These are phyloP conservation scores for Alternaria ethzedia DNA, from an alignment of 2,329 filamentous ascomycete genomes.

Conservation along the genomic window DNA sequence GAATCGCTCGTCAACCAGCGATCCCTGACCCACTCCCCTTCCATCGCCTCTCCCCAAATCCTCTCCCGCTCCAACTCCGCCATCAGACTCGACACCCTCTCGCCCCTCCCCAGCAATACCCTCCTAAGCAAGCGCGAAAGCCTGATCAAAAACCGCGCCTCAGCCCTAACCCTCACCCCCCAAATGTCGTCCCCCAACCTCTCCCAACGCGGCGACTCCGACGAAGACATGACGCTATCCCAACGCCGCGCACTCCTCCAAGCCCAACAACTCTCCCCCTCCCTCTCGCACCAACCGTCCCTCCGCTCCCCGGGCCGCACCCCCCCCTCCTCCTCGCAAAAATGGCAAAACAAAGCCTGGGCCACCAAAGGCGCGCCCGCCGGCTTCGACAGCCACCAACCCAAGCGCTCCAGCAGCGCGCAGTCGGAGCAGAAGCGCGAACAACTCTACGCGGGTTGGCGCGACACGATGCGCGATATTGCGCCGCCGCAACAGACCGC, in stretches of 20 bases:
- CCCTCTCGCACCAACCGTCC: slow-evolving; percentile 17
- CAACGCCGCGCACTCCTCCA: slow-evolving; percentile 60
- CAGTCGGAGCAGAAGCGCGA: slow-evolving; percentile 42
- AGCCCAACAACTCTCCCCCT: slow-evolving; percentile 30
- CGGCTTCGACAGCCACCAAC: slow-evolving; percentile 49
- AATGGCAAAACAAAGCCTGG: slow-evolving; percentile 39
- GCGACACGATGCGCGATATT: slow-evolving; percentile 40
- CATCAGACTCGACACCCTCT: slow-evolving; percentile 18
- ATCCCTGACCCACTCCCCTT: slow-evolving; percentile 25
- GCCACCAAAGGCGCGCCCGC: slow-evolving; percentile 27
- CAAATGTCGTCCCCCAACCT: slow-evolving; percentile 36
- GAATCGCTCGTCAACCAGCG: slow-evolving; percentile 23
- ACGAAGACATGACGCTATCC: slow-evolving; percentile 75
- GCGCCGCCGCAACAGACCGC: slow-evolving; percentile 23
- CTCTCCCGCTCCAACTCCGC: slow-evolving; percentile 33
- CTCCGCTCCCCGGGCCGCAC: slow-evolving; percentile 16
- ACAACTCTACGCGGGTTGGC: slow-evolving; percentile 44
- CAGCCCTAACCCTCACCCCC: slow-evolving; percentile 48
- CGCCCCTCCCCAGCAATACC: slow-evolving; percentile 50
- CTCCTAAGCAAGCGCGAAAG: slow-evolving; percentile 63
- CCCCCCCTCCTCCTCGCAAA: slow-evolving; percentile 37
- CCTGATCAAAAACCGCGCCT: slow-evolving; percentile 53
- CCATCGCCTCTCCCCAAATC: slow-evolving; percentile 15
- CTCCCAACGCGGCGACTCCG: slow-evolving; percentile 38
- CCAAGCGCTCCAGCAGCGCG: slow-evolving; percentile 33